A percentile compares a stretch with the other conserved stretches of the same genome.
Conservation (phyloP, 176 grass and related monocot species). For the Paspalum vaginatum region DNA sequence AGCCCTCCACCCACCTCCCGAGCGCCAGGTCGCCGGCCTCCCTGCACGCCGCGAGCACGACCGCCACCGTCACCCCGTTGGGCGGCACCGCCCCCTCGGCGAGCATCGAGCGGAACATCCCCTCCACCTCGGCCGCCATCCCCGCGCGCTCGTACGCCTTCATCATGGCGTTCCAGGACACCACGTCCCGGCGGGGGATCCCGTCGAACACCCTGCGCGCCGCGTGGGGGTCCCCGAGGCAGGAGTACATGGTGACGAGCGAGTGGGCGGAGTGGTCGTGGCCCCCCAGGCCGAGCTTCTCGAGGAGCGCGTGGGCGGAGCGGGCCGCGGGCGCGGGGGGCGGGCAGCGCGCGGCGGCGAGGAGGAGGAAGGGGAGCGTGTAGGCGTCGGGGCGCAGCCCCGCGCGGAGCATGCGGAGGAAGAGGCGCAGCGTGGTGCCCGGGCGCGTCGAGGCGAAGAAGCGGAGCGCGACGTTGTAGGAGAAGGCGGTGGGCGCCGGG, state of each 20-base stretch:
- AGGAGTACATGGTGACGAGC: constrained; percentile 45
- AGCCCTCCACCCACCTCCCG: constrained; percentile 61
- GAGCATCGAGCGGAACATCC: constrained; percentile 25
- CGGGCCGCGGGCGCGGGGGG: constrained; percentile 12
- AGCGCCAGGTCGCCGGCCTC: constrained; percentile 49
- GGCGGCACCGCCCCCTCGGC: constrained; percentile 4
- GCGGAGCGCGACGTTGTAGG: constrained; percentile 42
- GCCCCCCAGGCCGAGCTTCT: constrained; percentile 28
- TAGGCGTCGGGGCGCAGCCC: constrained; percentile 42
- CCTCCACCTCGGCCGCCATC: constrained; percentile 14
- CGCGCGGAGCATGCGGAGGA: constrained; percentile 45
- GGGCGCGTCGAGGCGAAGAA: constrained; percentile 37
- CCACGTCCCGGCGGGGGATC: constrained; percentile 44
- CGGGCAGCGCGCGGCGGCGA: constrained; percentile 44
- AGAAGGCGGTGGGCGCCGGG: constrained; percentile 34
- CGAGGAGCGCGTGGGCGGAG: constrained; percentile 38
- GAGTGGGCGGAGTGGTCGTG: constrained; percentile 52
- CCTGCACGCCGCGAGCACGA: constrained; percentile 57
- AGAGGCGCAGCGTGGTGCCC: constrained; percentile 26
- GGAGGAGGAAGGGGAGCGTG: constrained; percentile 51
- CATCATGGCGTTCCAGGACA: constrained; percentile 50
- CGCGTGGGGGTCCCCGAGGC: constrained; percentile 2
- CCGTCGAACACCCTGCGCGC: constrained; percentile 49
- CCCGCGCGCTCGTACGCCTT: constrained; percentile 29
- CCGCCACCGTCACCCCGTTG: constrained; percentile 21